Evolutionary conservation across 2,329 filamentous ascomycete genomes (phyloP), one percentile per base, ranked within the genome.

Genomic region (Ophiosphaerella herpotricha): DNA sequence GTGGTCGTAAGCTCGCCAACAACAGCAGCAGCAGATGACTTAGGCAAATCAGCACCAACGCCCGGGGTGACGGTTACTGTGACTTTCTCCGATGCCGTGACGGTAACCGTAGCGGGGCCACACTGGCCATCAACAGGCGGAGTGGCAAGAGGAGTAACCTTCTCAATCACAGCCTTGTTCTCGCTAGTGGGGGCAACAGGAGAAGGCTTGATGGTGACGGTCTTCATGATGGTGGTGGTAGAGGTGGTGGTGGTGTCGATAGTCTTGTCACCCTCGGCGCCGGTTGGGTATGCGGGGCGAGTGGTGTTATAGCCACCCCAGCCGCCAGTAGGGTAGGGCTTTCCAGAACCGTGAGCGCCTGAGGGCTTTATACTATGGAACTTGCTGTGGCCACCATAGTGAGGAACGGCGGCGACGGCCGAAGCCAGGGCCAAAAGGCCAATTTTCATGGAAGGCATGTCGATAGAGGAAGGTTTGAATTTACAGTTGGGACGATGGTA

Each of bases 351-450:
- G 31, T 46, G 37, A 36, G 39, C 46, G 34, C 45, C 48, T 34
- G 45, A 40, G 31, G 50, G 50, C 14, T 54, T 59, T 26, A 50
- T 13, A 14, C 39, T 52, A 55, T 71, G 67, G 56, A 60, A 68
- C 52, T 60, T 63, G 48, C 54, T 56, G 60, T 67, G 60, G 49
- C 50, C 59, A 40, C 58, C 58, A 51, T 63, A 66, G 55, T 71
- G 71, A 36, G 76, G 70, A 46, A 71, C 57, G 44, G 75, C 75
- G 16, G 74, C 65, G 50, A 69, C 75, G 42, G 68, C 63, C 49
- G 70, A 69, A 52, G 71, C 68, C 52, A 79, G 67, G 43, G 75
- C 74, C 72, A 79, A 62, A 52, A 78, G 66, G 54, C 70, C 71
- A 57, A 78, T 60, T 58, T 74, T 70, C 54, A 68, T 68, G 49